Evolutionary conservation across 1,139 yeast genomes (phyloP).

Genomic region (Diutina scorzettiae): DNA sequence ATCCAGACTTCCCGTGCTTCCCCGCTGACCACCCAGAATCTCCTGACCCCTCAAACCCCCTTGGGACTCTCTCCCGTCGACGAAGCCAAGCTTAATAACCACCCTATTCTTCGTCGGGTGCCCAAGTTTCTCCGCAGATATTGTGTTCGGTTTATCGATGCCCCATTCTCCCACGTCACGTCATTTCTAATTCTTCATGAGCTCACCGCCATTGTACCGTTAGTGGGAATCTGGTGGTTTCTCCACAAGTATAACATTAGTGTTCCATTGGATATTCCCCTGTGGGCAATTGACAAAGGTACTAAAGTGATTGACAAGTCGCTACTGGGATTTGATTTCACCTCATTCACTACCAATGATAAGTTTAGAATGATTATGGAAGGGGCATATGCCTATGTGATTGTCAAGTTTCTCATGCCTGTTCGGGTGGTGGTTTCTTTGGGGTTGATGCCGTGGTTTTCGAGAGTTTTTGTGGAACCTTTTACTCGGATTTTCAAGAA

Average conservation of each 20-base stretch:
- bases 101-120: slow-evolving; percentile 26
- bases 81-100: slow-evolving; percentile 8
- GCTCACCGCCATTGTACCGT: slow-evolving; percentile 70
- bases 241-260: slow-evolving; percentile 42
- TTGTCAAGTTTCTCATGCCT: slow-evolving; percentile 58
- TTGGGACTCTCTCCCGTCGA: neutral
- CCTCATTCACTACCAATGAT: slow-evolving; percentile 30
- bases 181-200: slow-evolving; percentile 79
- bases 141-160: slow-evolving; percentile 36
- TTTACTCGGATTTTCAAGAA: slow-evolving; percentile 23
- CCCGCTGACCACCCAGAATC: too few relatives aligned
- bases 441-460: slow-evolving; percentile 56
- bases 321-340: slow-evolving; percentile 22
- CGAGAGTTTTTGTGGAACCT: slow-evolving; percentile 47
- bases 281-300: slow-evolving; percentile 55
- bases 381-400: slow-evolving; percentile 83
- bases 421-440: slow-evolving; percentile 46
- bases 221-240: slow-evolving; percentile 63
- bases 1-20: too few relatives aligned
- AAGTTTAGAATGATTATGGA: slow-evolving; percentile 53
- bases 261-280: slow-evolving; percentile 45
- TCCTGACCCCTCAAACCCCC: too few relatives aligned
- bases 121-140: slow-evolving; percentile 42
- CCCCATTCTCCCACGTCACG: slow-evolving; percentile 61
- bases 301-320: slow-evolving; percentile 43